A percentile compares a stretch with the other conserved stretches of the same genome.
phyloP scores from a whole-genome alignment of 23 red algal species.

The Gracilaria gracilis region DNA sequence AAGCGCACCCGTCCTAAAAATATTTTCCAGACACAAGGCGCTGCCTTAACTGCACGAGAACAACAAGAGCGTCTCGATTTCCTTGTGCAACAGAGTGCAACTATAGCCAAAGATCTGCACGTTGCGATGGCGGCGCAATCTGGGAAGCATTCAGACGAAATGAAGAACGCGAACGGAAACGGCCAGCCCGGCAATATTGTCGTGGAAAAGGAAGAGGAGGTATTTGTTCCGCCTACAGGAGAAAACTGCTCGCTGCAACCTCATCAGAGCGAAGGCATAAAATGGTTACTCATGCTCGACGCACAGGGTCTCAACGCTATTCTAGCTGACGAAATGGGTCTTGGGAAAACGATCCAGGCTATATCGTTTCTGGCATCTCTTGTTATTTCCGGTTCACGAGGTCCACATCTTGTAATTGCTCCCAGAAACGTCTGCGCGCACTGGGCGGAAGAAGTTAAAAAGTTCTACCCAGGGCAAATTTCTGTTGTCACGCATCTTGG shows the following conservation, averaged over 20 bases:
- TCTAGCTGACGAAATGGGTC: slow-evolving; percentile 86
- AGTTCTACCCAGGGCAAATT: slow-evolving; percentile 72
- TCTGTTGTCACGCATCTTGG: slow-evolving; percentile 75
- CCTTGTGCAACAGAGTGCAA: slow-evolving; percentile 51
- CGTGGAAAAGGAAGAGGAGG: slow-evolving; percentile 9
- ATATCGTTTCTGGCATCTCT: slow-evolving; percentile 71
- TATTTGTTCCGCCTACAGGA: slow-evolving; percentile 39
- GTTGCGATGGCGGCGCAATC: slow-evolving; percentile 40
- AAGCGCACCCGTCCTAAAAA: slow-evolving; percentile 42
- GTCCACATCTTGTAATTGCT: slow-evolving; percentile 87
- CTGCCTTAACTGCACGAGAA: slow-evolving; percentile 32
- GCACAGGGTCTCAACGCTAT: slow-evolving; percentile 73
- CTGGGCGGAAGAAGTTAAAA: slow-evolving; percentile 80
- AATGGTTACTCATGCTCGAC: slow-evolving; percentile 70
- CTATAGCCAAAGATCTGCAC: slow-evolving; percentile 54
- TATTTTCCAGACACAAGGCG: slow-evolving; percentile 31
- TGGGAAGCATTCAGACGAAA: not conserved
- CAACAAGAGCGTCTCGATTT: slow-evolving; percentile 57
- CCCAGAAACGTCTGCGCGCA: slow-evolving; percentile 81
- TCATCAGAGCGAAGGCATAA: slow-evolving; percentile 63
- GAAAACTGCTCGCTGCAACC: slow-evolving; percentile 37
- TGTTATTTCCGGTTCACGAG: slow-evolving; percentile 48
- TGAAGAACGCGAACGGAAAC: not conserved
- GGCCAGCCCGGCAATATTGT: not conserved
- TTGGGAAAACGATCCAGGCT: slow-evolving; percentile 82